Conservation (phyloP, 352 stramenopile genomes). For the Nothophytophthora sp. region DNA sequence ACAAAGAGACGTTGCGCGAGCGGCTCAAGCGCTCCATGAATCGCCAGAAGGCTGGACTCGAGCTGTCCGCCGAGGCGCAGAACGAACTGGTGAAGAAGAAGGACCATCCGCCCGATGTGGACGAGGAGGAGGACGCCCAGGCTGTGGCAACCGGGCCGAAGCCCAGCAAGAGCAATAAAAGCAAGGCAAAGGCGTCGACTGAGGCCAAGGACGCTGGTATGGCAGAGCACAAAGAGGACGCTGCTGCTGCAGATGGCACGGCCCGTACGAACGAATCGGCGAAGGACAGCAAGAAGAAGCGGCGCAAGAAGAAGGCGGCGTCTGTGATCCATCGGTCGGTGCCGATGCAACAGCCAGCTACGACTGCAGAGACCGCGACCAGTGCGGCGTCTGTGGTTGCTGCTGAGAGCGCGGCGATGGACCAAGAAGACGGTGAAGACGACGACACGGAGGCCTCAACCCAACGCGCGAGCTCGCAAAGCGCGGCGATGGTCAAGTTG, state of each 20-base stretch:
- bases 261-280: no score
- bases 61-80: conserved; percentile 47
- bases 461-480: conserved; percentile 52
- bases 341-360: conserved; percentile 17
- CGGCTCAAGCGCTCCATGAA: conserved; percentile 81
- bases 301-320: conserved; percentile 30
- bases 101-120: conserved; percentile 14
- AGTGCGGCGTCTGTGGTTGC: conserved; percentile 3
- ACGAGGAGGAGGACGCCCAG: conserved; percentile 20
- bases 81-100: conserved; percentile 62
- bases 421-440: conserved; percentile 1
- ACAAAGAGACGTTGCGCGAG: conserved; percentile 83
- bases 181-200: conserved; percentile 15
- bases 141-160: conserved; percentile 15
- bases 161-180: conserved; percentile 18
- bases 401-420: conserved; percentile 4
- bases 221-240: conserved; percentile 16
- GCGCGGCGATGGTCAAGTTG: conserved; percentile 65
- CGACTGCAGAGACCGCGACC: background rate
- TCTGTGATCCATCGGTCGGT: conserved; percentile 19
- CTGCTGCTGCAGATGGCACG: background rate
- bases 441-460: conserved; percentile 13
- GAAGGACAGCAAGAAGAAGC: conserved; percentile 30
- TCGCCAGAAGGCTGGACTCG: conserved; percentile 69
- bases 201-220: conserved; percentile 11